Conservation (phyloP, 306 rosid genomes). For the Acacia confusa region DNA sequence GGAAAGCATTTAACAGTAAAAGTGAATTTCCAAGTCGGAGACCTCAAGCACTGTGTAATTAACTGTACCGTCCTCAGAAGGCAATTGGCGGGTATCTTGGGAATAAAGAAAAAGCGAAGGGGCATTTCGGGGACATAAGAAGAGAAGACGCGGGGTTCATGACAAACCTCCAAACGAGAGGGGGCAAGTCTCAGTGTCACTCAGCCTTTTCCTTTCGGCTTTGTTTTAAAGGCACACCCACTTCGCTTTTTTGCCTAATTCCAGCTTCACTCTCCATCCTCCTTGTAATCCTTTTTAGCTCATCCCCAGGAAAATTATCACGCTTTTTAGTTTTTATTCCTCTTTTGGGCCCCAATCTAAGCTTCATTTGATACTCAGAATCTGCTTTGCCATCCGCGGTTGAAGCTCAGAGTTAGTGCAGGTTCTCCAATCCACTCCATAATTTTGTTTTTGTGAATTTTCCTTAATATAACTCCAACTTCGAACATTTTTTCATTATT, state of each 20-base stretch:
- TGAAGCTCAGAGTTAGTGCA: not conserved
- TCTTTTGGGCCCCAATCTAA: not conserved
- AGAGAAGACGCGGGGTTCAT: conserved; percentile 3
- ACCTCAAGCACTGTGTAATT: not conserved
- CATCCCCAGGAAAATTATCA: not conserved
- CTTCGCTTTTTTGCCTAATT: not conserved
- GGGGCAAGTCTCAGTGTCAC: conserved; percentile 24
- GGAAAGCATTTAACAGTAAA: not conserved
- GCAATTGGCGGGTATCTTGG: not conserved
- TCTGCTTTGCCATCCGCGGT: not conserved
- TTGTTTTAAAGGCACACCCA: not conserved
- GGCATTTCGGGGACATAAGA: not conserved
- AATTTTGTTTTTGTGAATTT: not conserved
- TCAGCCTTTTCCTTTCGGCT: conserved; percentile 9
- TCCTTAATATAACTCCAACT: not conserved
- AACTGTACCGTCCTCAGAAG: not conserved
- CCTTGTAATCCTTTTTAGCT: not conserved
- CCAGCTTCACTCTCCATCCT: not conserved
- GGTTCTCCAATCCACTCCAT: conserved; percentile 2
- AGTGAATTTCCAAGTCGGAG: not conserved
- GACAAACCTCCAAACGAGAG: conserved; percentile 9
- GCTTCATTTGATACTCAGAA: not conserved
- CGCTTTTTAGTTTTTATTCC: not conserved
- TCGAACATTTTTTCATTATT: not conserved
- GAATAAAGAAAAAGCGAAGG: not conserved